phyloP scores from a whole-genome alignment of 176 grass and related monocot genomes.

The Thalia dealbata region DNA sequence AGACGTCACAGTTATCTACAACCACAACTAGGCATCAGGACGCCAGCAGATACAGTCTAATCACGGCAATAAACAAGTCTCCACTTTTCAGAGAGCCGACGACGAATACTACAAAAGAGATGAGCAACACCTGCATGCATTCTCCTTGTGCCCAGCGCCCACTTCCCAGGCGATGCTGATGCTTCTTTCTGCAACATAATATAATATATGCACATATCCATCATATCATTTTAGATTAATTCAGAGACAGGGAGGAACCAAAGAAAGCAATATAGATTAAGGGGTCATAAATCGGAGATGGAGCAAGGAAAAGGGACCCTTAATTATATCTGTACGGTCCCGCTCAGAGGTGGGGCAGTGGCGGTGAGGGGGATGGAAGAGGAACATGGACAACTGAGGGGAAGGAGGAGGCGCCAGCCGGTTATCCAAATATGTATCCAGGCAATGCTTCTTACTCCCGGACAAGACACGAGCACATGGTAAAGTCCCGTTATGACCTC shows the following conservation, averaged over 20 bases:
- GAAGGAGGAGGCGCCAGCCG: background rate
- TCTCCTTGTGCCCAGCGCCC: background rate
- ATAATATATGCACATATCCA: background rate
- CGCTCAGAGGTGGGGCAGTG: background rate
- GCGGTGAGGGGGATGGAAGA: background rate
- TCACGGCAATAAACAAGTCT: background rate
- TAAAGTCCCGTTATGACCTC: background rate
- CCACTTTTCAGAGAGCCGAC: background rate
- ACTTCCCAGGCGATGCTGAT: background rate
- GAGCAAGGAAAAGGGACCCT: background rate
- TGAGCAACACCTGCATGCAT: background rate
- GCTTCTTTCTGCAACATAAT: background rate
- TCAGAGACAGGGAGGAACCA: background rate
- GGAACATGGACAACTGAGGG: background rate
- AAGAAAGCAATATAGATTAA: background rate
- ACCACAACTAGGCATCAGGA: background rate
- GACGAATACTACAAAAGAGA: background rate
- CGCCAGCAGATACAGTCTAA: background rate
- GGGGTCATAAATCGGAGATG: too few species aligned
- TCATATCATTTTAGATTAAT: background rate
- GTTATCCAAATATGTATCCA: background rate
- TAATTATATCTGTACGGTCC: background rate
- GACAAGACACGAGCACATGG: background rate
- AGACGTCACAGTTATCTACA: background rate
- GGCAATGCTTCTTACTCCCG: background rate